A percentile compares a stretch with the other conserved stretches of the same genome.
phyloP scores from a whole-genome alignment of 495 filamentous ascomycete species.

The Aspergillus carlsbadensis region DNA sequence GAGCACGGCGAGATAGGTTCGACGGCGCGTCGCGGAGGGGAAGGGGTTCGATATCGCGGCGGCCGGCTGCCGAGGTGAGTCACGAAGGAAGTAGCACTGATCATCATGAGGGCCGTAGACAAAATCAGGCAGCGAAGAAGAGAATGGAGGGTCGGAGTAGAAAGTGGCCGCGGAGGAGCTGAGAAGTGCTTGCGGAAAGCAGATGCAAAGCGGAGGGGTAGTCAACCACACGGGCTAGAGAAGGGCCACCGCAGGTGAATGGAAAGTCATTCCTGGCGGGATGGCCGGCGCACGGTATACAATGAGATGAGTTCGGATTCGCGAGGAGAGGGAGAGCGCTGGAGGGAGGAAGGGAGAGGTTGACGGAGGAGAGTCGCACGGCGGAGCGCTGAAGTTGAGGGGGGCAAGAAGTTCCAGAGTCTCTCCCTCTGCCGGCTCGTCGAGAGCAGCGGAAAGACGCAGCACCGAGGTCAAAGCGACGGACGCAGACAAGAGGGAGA shows the following conservation, averaged over 20 bases:
- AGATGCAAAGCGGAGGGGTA: slow-evolving; percentile 49
- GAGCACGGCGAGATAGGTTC: slow-evolving; percentile 51
- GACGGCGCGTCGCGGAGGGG: slow-evolving; percentile 53
- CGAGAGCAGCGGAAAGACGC: slow-evolving; percentile 38
- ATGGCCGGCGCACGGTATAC: slow-evolving; percentile 28
- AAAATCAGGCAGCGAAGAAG: slow-evolving; percentile 14
- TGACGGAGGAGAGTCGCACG: slow-evolving; percentile 32
- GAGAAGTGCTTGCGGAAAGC: slow-evolving; percentile 40
- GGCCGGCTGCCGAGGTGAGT: slow-evolving; percentile 41
- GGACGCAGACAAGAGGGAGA: slow-evolving; percentile 28
- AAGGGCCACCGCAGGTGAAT: slow-evolving; percentile 43
- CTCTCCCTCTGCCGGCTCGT: slow-evolving; percentile 22
- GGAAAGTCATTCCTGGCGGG: slow-evolving; percentile 48
- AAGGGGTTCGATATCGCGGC: slow-evolving; percentile 53
- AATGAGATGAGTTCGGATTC: slow-evolving; percentile 24
- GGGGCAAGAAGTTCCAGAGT: slow-evolving; percentile 27
- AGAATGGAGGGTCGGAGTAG: slow-evolving; percentile 8
- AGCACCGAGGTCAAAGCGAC: slow-evolving; percentile 36
- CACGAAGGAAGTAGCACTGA: slow-evolving; percentile 47
- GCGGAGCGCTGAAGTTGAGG: slow-evolving; percentile 37
- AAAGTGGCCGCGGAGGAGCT: slow-evolving; percentile 24
- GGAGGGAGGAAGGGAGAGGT: slow-evolving; percentile 22
- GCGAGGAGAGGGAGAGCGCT: slow-evolving; percentile 25
- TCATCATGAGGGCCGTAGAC: slow-evolving; percentile 32
- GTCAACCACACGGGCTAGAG: slow-evolving; percentile 49